Evolutionary conservation across 306 rosid species (phyloP).

Genomic region (Bauhinia variegata): DNA sequence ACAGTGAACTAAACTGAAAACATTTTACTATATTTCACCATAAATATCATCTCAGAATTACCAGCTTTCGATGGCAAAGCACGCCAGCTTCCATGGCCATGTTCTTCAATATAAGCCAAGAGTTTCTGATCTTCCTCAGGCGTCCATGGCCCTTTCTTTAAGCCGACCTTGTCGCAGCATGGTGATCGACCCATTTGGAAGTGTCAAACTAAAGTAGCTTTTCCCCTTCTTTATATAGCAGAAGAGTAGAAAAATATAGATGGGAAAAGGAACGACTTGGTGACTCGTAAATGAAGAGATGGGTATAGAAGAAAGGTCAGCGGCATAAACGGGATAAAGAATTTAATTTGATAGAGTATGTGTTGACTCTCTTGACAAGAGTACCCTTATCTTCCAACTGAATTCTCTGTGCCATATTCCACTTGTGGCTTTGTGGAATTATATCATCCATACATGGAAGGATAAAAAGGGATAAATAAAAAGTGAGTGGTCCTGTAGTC

Average conservation of each 20-base stretch:
- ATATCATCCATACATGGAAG: background rate
- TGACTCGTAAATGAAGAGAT: conserved; percentile 57
- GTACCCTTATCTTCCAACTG: conserved; percentile 47
- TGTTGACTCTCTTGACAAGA: conserved; percentile 46
- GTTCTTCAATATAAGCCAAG: conserved; percentile 90
- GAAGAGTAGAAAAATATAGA: conserved; percentile 23
- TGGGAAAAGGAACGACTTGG: conserved; percentile 34
- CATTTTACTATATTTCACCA: background rate
- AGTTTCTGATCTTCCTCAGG: conserved; percentile 99
- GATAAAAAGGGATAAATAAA: conserved; percentile 7
- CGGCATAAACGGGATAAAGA: conserved; percentile 65
- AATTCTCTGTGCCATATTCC: conserved; percentile 14
- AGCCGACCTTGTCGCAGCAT: conserved; percentile 96
- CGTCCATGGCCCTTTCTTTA: conserved; percentile 99
- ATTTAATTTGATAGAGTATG: conserved; percentile 43
- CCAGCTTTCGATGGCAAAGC: conserved; percentile 98
- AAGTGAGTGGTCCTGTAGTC: conserved; percentile 30
- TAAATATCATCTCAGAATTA: conserved; percentile 25
- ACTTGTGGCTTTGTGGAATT: conserved; percentile 4
- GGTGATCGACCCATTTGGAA: conserved; percentile 93
- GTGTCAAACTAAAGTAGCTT: conserved; percentile 38
- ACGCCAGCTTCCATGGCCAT: conserved; percentile 99
- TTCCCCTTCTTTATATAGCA: conserved; percentile 48
- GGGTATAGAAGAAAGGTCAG: conserved; percentile 73
- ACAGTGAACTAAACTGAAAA: background rate